Conservation (phyloP, 371 early-diverging fungal genomes). For the Dinochytrium kinnereticum region DNA sequence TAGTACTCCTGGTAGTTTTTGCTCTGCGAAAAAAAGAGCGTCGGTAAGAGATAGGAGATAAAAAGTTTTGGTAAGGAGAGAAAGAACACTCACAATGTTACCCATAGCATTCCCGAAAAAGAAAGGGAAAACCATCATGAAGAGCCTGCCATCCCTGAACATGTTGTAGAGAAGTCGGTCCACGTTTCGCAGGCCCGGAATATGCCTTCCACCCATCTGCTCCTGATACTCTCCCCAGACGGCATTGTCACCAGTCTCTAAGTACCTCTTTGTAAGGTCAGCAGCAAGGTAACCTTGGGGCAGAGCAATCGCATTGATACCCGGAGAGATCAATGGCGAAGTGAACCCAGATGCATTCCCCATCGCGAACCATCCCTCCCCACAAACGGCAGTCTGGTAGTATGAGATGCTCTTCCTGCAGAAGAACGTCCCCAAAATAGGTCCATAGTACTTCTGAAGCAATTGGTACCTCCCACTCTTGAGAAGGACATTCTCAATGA, state of each 20-base stretch:
- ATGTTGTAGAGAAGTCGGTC: conserved; percentile 20
- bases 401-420: conserved; percentile 16
- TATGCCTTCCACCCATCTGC: neutral
- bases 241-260: conserved; percentile 1
- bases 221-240: conserved; percentile 7
- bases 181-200: conserved; percentile 14
- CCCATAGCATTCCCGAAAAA: conserved; percentile 18
- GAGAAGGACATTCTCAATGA: conserved; percentile 1
- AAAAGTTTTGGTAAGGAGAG: too few relatives aligned
- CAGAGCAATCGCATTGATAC: conserved; percentile 19
- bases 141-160: conserved; percentile 20
- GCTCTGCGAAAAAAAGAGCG: too few relatives aligned
- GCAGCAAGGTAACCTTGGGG: conserved; percentile 8
- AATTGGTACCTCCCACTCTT: neutral
- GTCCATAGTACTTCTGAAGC: conserved; percentile 3
- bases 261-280: conserved; percentile 9
- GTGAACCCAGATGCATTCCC: conserved; percentile 28
- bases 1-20: neutral
- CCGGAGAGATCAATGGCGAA: conserved; percentile 22
- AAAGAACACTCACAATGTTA: neutral
- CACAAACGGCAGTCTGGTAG: conserved; percentile 8
- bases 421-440: neutral
- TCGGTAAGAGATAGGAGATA: too few relatives aligned
- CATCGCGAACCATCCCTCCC: conserved; percentile 21
- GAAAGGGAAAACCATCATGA: conserved; percentile 1